phyloP scores from a whole-genome alignment of 23 red algal genomes.

The Gracilaria domingensis region DNA sequence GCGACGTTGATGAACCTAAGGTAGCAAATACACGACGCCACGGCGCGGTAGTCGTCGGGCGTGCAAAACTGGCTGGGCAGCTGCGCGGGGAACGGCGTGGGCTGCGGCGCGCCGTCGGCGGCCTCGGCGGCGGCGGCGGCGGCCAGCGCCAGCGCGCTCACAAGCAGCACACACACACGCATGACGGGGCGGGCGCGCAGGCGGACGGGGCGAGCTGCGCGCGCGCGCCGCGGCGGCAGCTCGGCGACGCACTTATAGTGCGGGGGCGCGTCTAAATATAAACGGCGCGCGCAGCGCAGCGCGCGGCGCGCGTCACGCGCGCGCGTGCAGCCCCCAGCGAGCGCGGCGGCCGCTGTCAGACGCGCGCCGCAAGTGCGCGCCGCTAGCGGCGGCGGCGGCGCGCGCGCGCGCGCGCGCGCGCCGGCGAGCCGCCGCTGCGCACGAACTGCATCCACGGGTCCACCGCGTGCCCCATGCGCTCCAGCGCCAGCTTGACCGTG shows the following conservation, averaged over 20 bases:
- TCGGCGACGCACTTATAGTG: not conserved
- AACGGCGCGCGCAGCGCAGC: too few species aligned
- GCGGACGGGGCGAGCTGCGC: not conserved
- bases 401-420: not conserved
- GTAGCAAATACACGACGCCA: not conserved
- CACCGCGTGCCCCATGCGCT: conserved; percentile 40
- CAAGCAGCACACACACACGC: not conserved
- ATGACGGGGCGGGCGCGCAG: not conserved
- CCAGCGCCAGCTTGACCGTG: conserved; percentile 41
- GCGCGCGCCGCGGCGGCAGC: not conserved
- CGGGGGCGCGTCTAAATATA: too few species aligned
- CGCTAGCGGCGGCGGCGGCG: not conserved
- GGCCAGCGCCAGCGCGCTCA: not conserved
- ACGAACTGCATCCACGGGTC: conserved; percentile 44
- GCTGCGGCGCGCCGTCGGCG: not conserved
- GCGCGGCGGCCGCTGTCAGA: too few species aligned
- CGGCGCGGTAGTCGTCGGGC: not conserved
- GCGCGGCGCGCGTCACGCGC: too few species aligned
- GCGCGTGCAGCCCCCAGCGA: too few species aligned
- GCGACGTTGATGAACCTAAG: not conserved
- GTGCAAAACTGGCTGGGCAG: not conserved
- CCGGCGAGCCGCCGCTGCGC: not conserved
- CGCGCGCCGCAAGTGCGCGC: too few species aligned
- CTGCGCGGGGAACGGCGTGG: not conserved
- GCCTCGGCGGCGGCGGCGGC: not conserved